Conservation (phyloP, 2,329 filamentous ascomycete genomes). For the Cordyceps tenuipes region DNA sequence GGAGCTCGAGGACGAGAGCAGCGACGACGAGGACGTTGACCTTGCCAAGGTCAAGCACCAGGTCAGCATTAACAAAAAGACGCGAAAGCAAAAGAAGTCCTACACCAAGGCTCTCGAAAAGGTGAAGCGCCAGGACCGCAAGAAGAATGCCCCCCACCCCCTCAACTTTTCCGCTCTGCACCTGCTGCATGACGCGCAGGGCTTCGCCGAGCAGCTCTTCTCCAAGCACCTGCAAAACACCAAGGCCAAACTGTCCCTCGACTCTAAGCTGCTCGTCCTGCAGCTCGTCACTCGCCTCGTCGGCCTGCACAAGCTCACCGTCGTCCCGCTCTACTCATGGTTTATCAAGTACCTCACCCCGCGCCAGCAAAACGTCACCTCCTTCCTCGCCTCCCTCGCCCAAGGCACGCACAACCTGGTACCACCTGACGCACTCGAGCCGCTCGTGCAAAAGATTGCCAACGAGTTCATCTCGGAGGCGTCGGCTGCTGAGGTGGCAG, state of each 20-base stretch:
- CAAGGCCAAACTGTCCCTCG: conserved; percentile 76
- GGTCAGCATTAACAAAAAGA: conserved; percentile 91
- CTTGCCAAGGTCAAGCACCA: conserved; percentile 77
- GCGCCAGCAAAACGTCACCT: conserved; percentile 81
- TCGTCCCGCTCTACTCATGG: conserved; percentile 90
- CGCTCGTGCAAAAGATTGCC: conserved; percentile 87
- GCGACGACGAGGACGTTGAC: conserved; percentile 64
- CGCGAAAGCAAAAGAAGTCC: conserved; percentile 72
- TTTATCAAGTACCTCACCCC: conserved; percentile 89
- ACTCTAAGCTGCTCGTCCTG: conserved; percentile 82
- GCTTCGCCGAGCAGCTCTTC: conserved; percentile 85
- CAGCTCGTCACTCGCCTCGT: conserved; percentile 87
- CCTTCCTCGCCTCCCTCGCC: conserved; percentile 84
- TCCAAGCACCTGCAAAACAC: conserved; percentile 82
- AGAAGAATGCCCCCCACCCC: conserved; percentile 78
- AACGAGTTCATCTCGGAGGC: conserved; percentile 98
- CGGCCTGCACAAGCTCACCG: conserved; percentile 83
- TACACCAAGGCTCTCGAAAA: conserved; percentile 76
- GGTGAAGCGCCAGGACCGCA: conserved; percentile 73
- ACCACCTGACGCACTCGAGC: conserved; percentile 85
- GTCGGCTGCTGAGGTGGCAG: conserved; percentile 79
- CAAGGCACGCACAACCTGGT: conserved; percentile 88
- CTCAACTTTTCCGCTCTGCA: conserved; percentile 96
- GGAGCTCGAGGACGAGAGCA: conserved; percentile 82
- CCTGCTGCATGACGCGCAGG: conserved; percentile 86